Percentiles rank a stretch among this genome's conserved stretches.
Conservation (phyloP, 345 rosid species). For the Eucalyptus curtisii region DNA sequence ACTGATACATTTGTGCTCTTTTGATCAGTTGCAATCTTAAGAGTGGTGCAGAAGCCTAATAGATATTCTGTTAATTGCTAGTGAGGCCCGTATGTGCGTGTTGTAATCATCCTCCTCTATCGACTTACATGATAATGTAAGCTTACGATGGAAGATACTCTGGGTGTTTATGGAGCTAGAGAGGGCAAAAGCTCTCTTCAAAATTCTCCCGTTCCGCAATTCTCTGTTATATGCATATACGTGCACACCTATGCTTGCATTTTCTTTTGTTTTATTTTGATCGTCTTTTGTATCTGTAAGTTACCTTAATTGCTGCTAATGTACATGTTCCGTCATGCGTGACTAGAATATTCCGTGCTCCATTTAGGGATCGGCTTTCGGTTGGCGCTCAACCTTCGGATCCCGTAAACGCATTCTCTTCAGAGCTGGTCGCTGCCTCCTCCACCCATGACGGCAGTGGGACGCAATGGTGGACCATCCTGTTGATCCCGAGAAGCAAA, state of each 20-base stretch:
- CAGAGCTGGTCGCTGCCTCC: slow-evolving; percentile 88
- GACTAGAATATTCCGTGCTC: neutral
- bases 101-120: neutral
- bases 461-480: slow-evolving; percentile 78
- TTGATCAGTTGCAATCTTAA: neutral
- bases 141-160: neutral
- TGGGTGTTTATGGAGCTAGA: neutral
- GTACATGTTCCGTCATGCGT: neutral
- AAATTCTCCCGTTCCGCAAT: neutral
- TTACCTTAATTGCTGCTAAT: neutral
- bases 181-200: neutral
- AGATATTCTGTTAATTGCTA: neutral
- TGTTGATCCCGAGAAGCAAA: slow-evolving; percentile 27
- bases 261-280: neutral
- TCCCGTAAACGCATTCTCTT: slow-evolving; percentile 69
- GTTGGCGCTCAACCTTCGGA: slow-evolving; percentile 94
- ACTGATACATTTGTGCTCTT: neutral
- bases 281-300: neutral
- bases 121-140: neutral
- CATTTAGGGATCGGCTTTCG: slow-evolving; percentile 72
- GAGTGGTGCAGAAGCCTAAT: neutral
- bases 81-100: neutral
- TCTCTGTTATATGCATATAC: neutral
- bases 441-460: slow-evolving; percentile 79
- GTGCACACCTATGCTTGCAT: neutral